These are phyloP conservation scores for Globisporangium okanoganense DNA, from an alignment of 352 stramenopile genomes.

Conservation along the genomic window DNA sequence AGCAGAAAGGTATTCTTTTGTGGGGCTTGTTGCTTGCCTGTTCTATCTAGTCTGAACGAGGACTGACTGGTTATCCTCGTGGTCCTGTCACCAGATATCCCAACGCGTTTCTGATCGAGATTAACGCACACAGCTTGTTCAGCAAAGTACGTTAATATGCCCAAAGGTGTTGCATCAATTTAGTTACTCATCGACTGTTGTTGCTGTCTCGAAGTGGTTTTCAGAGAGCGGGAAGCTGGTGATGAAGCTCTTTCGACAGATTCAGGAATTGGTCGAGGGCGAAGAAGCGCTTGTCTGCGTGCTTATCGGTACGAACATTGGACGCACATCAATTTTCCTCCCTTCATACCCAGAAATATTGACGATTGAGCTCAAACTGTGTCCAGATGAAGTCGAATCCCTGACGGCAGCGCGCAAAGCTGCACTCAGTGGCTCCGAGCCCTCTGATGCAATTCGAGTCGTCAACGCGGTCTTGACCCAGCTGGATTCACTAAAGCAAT, in stretches of 20 bases:
- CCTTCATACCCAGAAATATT: background rate
- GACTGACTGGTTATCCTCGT: background rate
- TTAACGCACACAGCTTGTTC: slow-evolving; percentile 93
- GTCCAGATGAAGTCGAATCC: slow-evolving; percentile 90
- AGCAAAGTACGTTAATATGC: slow-evolving; percentile 45
- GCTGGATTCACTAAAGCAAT: slow-evolving; percentile 77
- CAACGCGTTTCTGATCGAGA: slow-evolving; percentile 83
- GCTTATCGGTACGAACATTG: slow-evolving; percentile 66
- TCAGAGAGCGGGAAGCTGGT: slow-evolving; percentile 93
- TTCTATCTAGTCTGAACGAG: background rate
- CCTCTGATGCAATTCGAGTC: slow-evolving; percentile 89
- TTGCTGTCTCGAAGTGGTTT: slow-evolving; percentile 77
- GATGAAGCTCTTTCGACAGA: slow-evolving; percentile 89
- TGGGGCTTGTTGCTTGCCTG: background rate
- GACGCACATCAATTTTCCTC: too few relatives aligned
- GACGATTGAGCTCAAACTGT: background rate
- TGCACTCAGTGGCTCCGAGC: slow-evolving; percentile 71
- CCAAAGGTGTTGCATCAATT: background rate
- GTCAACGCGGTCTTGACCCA: slow-evolving; percentile 92
- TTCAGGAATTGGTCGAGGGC: slow-evolving; percentile 89
- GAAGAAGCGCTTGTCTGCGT: slow-evolving; percentile 88
- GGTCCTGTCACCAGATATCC: slow-evolving; percentile 31
- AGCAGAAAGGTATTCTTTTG: slow-evolving; percentile 37
- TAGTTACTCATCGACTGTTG: background rate
- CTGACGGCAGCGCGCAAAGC: slow-evolving; percentile 79